Evolutionary conservation across 805 yeast genomes (phyloP).

Genomic region (Metschnikowia bowlesiae): DNA sequence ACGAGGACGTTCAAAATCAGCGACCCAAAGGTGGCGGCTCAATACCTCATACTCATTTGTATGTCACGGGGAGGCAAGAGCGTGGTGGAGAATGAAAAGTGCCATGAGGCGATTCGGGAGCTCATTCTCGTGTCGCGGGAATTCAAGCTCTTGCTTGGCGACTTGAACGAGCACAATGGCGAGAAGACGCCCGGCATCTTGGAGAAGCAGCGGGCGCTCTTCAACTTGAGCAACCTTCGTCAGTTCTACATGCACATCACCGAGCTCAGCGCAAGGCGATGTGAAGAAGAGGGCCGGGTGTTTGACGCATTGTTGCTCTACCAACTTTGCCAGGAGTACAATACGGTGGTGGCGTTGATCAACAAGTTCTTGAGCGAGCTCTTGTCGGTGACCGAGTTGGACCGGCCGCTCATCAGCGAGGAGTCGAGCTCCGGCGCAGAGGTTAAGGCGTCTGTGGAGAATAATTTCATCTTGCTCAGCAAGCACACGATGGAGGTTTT

Average conservation of each 20-base stretch:
- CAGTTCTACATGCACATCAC: conserved; percentile 68
- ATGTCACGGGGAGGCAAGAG: conserved; percentile 37
- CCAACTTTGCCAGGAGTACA: conserved; percentile 84
- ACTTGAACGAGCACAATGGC: conserved; percentile 64
- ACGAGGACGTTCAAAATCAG: conserved; percentile 77
- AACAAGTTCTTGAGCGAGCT: conserved; percentile 77
- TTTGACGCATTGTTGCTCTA: conserved; percentile 82
- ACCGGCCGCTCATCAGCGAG: conserved; percentile 47
- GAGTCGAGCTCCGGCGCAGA: conserved; percentile 33
- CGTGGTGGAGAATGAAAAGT: conserved; percentile 47
- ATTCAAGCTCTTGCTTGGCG: conserved; percentile 78
- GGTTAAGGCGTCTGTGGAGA: conserved; percentile 37
- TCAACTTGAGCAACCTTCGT: conserved; percentile 53
- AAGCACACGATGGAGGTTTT: conserved; percentile 42
- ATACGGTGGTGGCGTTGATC: conserved; percentile 69
- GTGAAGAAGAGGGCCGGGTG: conserved; percentile 87
- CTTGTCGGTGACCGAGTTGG: conserved; percentile 65
- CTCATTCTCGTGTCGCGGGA: conserved; percentile 83
- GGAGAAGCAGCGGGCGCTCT: conserved; percentile 67
- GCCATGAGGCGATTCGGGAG: conserved; percentile 79
- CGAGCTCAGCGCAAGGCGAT: conserved; percentile 77
- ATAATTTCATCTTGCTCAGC: conserved; percentile 45
- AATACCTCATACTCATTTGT: conserved; percentile 72
- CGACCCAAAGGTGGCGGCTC: conserved; percentile 90
- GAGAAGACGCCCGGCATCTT: conserved; percentile 76